Evolutionary conservation across 345 rosid species (phyloP), one percentile per base, ranked within the genome.

Genomic region (Acer yangbiense): DNA sequence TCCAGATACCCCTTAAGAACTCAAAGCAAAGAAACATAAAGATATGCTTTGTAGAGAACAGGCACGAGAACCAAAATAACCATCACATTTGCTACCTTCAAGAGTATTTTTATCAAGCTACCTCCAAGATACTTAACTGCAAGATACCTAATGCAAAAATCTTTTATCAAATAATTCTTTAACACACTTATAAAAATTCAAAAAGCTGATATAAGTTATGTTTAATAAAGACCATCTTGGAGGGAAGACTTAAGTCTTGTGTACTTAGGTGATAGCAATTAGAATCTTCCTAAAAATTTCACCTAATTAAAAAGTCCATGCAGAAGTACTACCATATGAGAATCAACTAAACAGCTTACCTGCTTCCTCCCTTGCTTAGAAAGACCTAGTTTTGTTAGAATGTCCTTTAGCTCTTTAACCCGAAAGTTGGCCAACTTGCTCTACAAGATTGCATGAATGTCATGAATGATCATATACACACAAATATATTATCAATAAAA

Each of bases 291-390:
- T 14, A 63, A 5, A 58, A 43, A 14, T 23, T 14, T 61, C 16
- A 41, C 67, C 29, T 27, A 69, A 54, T 20, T n/a, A 11, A 25
- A 60, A 60, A 35, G 48, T 60, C 13, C 62, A 46, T 20, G 1
- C 3, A 20, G 11, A 23, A 17, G 9, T 18, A 70, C 16, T 8
- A 23, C 44, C 1, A 65, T 6, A 65, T 11, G 25, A 2, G 52
- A 71, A 71, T 18, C 17, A 73, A 35, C 68, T 41, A 44, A 73
- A 68, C 3, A 73, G 44, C 43, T 46, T 60, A 85, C 88, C 88
- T 85, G 88, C 65, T 85, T 85, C 67, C 48, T 80, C 73, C 88
- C 88, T 46, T 82, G 86, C 76, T 83, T 85, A 69, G 82, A 70
- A 65, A 85, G 79, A 46, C 86, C 81, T 46, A 85, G 66, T 77